Conservation (phyloP, 2,329 filamentous ascomycete genomes). For the Sarocladiaceae sp. region DNA sequence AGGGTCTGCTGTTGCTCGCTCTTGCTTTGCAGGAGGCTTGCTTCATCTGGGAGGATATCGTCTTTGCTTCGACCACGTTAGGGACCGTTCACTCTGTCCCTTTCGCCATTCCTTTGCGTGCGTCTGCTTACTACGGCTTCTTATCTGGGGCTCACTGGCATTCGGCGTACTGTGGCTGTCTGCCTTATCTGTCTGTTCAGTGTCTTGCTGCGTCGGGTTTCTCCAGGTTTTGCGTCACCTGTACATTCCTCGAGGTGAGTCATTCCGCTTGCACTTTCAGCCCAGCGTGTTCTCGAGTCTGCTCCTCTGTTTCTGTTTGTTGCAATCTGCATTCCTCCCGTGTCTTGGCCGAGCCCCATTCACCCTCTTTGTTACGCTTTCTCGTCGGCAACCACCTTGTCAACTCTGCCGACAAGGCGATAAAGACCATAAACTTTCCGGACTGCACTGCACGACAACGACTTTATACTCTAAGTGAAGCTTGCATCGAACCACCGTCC, state of each 20-base stretch:
- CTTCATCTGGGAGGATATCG: slow-evolving; percentile 6
- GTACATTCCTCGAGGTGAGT: slow-evolving; percentile 9
- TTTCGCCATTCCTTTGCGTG: slow-evolving; percentile 8
- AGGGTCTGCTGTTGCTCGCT: slow-evolving; percentile 5
- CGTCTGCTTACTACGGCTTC: slow-evolving; percentile 5
- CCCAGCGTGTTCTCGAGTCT: slow-evolving; percentile 6
- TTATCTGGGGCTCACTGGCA: not conserved
- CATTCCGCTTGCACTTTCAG: not conserved
- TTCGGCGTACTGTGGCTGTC: not conserved
- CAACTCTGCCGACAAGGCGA: not conserved
- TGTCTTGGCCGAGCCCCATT: not conserved
- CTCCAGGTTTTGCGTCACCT: slow-evolving; percentile 9
- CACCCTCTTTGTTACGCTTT: slow-evolving; percentile 3
- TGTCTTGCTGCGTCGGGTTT: slow-evolving; percentile 4
- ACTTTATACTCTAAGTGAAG: too few relatives aligned
- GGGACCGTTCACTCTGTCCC: slow-evolving; percentile 4
- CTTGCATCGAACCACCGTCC: not conserved
- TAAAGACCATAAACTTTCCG: slow-evolving; percentile 2
- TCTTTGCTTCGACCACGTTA: not conserved
- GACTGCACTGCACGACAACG: not conserved
- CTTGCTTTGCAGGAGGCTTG: slow-evolving; percentile 9
- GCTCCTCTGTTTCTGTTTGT: slow-evolving; percentile 8
- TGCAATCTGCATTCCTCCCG: slow-evolving; percentile 7
- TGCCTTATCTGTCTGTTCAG: slow-evolving; percentile 3
- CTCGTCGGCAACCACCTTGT: not conserved